Evolutionary conservation across 768 basidiomycete genomes (phyloP).

Genomic region (Agaricus sinodeliciosus): DNA sequence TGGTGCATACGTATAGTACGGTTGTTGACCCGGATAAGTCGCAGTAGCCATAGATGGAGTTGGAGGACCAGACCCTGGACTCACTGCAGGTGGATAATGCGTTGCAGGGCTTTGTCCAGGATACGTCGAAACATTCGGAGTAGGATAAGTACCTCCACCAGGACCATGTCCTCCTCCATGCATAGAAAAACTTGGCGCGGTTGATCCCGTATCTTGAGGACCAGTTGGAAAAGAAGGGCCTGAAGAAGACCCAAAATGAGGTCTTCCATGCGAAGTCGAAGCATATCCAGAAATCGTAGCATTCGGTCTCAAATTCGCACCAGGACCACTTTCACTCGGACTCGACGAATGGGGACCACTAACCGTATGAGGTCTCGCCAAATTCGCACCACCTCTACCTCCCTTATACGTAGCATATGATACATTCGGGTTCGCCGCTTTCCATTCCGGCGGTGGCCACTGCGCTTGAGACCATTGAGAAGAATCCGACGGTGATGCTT

Average conservation of each 20-base stretch:
- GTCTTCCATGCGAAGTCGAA: conserved; percentile 1
- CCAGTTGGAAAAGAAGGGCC: neutral
- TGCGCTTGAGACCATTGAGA: conserved; percentile 21
- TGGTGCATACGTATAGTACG: conserved; percentile 7
- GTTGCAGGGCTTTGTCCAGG: conserved; percentile 2
- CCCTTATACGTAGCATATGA: conserved; percentile 12
- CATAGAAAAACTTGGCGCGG: neutral
- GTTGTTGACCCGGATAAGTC: conserved; percentile 9
- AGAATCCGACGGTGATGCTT: conserved; percentile 12
- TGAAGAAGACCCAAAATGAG: conserved; percentile 8
- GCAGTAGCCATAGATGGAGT: neutral
- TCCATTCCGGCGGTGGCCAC: conserved; percentile 43
- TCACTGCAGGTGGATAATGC: neutral
- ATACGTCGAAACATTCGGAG: neutral
- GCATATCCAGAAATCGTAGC: conserved; percentile 14
- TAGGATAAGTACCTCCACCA: neutral
- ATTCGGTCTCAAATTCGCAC: conserved; percentile 20
- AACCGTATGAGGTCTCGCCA: conserved; percentile 26
- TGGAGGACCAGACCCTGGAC: neutral
- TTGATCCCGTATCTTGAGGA: neutral
- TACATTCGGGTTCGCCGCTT: conserved; percentile 16
- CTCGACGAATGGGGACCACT: conserved; percentile 13
- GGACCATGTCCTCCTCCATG: conserved; percentile 1
- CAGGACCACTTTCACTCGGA: conserved; percentile 7
- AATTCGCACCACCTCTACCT: conserved; percentile 24